Conservation (phyloP, 208 protist species). For the Angomonas ambiguus region DNA sequence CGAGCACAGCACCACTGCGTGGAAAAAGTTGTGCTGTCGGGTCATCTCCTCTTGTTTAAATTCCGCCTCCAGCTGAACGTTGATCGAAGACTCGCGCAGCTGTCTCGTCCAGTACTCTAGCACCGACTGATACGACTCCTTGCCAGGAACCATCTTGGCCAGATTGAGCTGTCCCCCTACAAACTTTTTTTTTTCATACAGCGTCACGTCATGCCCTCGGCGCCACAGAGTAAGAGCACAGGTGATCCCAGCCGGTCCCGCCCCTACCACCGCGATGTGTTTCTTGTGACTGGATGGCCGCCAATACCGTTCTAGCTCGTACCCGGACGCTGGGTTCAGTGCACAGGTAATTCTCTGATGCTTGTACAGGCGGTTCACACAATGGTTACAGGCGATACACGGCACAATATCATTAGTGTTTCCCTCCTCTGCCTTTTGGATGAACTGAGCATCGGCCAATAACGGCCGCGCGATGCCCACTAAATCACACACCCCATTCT, state of each 20-base stretch:
- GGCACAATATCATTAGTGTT: conserved; percentile 74
- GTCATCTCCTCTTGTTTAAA: conserved; percentile 81
- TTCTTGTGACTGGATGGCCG: conserved; percentile 52
- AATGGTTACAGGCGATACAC: conserved; percentile 95
- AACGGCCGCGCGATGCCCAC: conserved; percentile 89
- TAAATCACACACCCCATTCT: conserved; percentile 78
- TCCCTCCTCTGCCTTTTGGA: conserved; percentile 67
- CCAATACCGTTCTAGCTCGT: conserved; percentile 77
- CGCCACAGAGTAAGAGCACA: conserved; percentile 84
- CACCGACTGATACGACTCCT: conserved; percentile 89
- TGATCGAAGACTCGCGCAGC: conserved; percentile 72
- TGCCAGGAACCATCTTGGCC: conserved; percentile 91
- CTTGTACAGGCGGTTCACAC: conserved; percentile 90
- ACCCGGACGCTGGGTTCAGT: conserved; percentile 88
- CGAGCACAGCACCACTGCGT: conserved; percentile 73
- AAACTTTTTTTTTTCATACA: conserved; percentile 66
- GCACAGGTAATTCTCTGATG: conserved; percentile 86
- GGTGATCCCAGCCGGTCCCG: conserved; percentile 87
- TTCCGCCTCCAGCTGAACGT: conserved; percentile 63
- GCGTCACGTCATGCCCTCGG: conserved; percentile 89
- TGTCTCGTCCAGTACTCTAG: conserved; percentile 89
- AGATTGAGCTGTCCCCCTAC: conserved; percentile 94
- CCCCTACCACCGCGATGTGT: conserved; percentile 87
- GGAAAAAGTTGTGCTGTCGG: conserved; percentile 76
- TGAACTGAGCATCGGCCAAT: conserved; percentile 89